A percentile compares a stretch with the other conserved stretches of the same genome.
phyloP scores from a whole-genome alignment of 768 basidiomycete genomes.

The Tricholoma furcatifolium region DNA sequence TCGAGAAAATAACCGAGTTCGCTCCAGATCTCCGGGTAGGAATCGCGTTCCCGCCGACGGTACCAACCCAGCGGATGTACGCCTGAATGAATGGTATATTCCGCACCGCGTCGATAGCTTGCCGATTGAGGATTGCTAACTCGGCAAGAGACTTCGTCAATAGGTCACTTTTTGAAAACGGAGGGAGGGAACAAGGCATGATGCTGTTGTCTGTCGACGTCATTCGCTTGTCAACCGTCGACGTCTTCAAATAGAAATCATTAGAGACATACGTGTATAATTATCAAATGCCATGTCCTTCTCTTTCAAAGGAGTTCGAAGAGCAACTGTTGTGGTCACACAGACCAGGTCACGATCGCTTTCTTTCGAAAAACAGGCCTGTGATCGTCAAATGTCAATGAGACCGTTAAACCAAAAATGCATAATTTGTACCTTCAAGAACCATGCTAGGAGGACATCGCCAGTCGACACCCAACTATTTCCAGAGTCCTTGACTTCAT shows the following conservation, averaged over 20 bases:
- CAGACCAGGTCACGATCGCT: not conserved
- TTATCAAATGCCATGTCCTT: conserved; percentile 1
- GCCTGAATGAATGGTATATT: conserved; percentile 5
- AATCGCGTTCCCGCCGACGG: conserved; percentile 3
- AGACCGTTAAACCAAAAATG: not conserved
- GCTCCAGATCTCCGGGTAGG: conserved; percentile 3
- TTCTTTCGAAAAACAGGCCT: not conserved
- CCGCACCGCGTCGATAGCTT: not conserved
- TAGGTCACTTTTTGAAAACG: not conserved
- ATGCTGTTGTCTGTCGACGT: conserved; percentile 7
- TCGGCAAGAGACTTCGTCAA: conserved; percentile 2
- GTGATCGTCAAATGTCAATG: not conserved
- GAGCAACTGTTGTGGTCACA: not conserved
- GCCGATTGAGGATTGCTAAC: conserved; percentile 3
- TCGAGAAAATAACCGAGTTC: conserved; percentile 6
- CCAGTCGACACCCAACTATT: conserved; percentile 2
- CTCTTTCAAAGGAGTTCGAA: not conserved
- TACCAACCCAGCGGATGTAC: conserved; percentile 4
- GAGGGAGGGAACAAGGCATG: conserved; percentile 6
- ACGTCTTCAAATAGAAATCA: not conserved
- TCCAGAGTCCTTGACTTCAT: not conserved
- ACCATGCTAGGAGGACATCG: conserved; percentile 7
- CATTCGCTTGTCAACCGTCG: not conserved
- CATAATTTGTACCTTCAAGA: conserved; percentile 4
- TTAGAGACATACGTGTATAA: conserved; percentile 3